Evolutionary conservation across 2,329 filamentous ascomycete genomes (phyloP).

Genomic region (Paecilomyces formosus): DNA sequence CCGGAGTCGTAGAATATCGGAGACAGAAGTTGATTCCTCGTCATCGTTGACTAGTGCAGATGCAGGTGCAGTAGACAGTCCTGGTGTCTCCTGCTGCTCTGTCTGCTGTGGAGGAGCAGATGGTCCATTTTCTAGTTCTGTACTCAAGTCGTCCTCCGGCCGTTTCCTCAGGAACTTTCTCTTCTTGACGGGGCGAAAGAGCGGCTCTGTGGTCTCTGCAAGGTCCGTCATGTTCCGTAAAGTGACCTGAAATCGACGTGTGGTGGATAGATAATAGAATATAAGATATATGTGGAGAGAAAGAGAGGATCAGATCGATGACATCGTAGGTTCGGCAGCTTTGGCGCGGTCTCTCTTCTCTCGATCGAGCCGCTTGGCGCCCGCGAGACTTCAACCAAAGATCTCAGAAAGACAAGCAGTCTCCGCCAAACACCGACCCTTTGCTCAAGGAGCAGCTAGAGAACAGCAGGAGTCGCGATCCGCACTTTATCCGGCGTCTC

Average conservation of each 20-base stretch:
- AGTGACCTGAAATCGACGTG: not conserved
- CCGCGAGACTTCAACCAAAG: not conserved
- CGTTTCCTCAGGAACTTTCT: conserved; percentile 45
- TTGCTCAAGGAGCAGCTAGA: not conserved
- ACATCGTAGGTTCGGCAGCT: not conserved
- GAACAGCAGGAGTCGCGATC: not conserved
- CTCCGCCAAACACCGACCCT: not conserved
- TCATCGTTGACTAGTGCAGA: conserved; percentile 7
- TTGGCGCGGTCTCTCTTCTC: not conserved
- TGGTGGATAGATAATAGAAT: not conserved
- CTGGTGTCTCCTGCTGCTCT: not conserved
- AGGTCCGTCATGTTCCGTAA: conserved; percentile 10
- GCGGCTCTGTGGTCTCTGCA: conserved; percentile 17
- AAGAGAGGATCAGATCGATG: not conserved
- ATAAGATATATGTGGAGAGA: not conserved
- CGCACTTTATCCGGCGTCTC: not conserved
- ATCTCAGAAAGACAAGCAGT: not conserved
- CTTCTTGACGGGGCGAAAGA: conserved; percentile 44
- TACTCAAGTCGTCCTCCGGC: conserved; percentile 13
- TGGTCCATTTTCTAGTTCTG: not conserved
- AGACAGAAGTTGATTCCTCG: conserved; percentile 12
- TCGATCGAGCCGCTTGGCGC: not conserved
- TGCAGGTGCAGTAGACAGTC: conserved; percentile 7
- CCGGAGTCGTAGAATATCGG: conserved; percentile 31
- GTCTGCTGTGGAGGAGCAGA: not conserved